These are phyloP conservation scores for Macadamia tetraphylla DNA, from an alignment of 164 flowering plant species.

Conservation along the genomic window DNA sequence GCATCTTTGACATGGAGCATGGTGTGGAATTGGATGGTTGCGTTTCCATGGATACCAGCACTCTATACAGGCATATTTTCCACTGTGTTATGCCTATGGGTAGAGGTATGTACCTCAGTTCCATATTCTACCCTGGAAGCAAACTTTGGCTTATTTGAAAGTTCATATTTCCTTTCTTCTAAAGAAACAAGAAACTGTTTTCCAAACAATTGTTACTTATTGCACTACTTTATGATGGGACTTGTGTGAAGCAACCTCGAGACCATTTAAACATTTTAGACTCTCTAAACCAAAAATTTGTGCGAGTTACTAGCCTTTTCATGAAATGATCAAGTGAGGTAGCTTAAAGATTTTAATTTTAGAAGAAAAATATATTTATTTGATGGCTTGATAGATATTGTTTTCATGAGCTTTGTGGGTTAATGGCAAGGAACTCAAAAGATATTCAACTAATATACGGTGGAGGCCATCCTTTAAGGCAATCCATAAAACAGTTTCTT, in stretches of 20 bases:
- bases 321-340: too few species aligned
- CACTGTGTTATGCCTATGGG: conserved; percentile 76
- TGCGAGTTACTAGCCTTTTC: too few species aligned
- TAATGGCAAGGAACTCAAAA: too few species aligned
- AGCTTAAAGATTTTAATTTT: too few species aligned
- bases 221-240: neutral
- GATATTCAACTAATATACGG: too few species aligned
- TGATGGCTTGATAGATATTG: too few species aligned
- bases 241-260: neutral
- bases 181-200: neutral
- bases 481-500: too few species aligned
- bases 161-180: neutral
- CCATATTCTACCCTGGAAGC: neutral
- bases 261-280: too few species aligned
- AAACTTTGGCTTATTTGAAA: neutral
- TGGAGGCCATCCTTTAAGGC: too few species aligned
- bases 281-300: too few species aligned
- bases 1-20: conserved; percentile 48
- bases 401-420: too few species aligned
- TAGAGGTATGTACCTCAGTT: conserved; percentile 50
- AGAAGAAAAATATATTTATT: too few species aligned
- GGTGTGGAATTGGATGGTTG: conserved; percentile 36
- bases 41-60: conserved; percentile 88
- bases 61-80: conserved; percentile 77
- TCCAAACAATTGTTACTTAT: neutral